phyloP scores from a whole-genome alignment of 306 rosid species.

The Acacia crassicarpa region DNA sequence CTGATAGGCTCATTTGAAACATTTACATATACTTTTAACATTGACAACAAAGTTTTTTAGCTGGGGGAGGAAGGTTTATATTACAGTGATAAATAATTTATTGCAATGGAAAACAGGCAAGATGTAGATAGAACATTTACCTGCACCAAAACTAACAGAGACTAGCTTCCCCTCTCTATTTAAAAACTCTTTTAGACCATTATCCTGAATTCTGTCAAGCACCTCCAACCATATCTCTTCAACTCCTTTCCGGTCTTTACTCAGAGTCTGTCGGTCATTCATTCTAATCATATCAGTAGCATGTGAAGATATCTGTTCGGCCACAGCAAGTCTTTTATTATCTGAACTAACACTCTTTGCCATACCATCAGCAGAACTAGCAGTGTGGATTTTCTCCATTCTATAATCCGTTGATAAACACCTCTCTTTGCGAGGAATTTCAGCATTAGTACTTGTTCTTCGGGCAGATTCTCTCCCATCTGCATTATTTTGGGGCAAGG shows the following conservation, averaged over 20 bases:
- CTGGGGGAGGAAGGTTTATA: neutral
- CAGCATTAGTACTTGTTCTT: constrained; percentile 49
- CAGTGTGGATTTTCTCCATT: constrained; percentile 48
- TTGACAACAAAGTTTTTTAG: neutral
- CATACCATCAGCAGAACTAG: constrained; percentile 53
- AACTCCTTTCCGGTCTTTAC: constrained; percentile 51
- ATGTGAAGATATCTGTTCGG: constrained; percentile 42
- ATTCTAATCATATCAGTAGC: constrained; percentile 41
- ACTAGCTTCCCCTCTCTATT: constrained; percentile 80
- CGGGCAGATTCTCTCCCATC: constrained; percentile 47
- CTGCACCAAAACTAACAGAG: constrained; percentile 87
- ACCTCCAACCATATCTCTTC: constrained; percentile 93
- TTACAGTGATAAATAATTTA: neutral
- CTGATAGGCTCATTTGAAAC: neutral
- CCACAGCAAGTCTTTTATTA: constrained; percentile 47
- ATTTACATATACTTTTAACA: neutral
- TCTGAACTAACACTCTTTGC: constrained; percentile 52
- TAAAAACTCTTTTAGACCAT: constrained; percentile 74
- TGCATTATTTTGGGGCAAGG: constrained; percentile 52
- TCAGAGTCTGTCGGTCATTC: constrained; percentile 45
- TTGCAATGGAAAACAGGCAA: neutral
- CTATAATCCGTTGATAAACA: constrained; percentile 55
- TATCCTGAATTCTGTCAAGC: constrained; percentile 68
- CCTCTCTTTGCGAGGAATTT: constrained; percentile 36
- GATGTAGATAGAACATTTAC: constrained; percentile 37